Evolutionary conservation across 768 basidiomycete species (phyloP).

Genomic region (Aureoboletus auriporus): DNA sequence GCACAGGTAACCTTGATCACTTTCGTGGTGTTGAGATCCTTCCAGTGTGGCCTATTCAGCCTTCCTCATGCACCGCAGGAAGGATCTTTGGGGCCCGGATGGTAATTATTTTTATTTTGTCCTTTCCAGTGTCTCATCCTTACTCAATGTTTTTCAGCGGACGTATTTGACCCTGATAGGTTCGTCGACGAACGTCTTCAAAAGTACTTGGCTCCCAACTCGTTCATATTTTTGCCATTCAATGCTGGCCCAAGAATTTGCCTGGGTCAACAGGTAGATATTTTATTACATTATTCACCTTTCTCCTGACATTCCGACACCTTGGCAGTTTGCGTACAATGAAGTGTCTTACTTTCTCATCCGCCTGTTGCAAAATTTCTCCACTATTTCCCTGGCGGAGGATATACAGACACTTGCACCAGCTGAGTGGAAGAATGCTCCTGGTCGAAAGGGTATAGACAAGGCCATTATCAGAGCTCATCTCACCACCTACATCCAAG

Average conservation of each 20-base stretch:
- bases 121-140: neutral
- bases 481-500: constrained; percentile 51
- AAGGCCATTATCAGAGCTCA: constrained; percentile 43
- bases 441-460: constrained; percentile 41
- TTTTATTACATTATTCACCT: neutral
- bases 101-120: constrained; percentile 31
- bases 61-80: constrained; percentile 50
- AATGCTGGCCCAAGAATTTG: constrained; percentile 38
- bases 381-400: constrained; percentile 39
- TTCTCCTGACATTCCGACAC: neutral
- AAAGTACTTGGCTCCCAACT: constrained; percentile 53
- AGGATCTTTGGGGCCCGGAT: constrained; percentile 46
- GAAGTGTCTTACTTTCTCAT: constrained; percentile 62
- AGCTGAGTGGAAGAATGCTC: constrained; percentile 36
- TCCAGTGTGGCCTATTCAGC: constrained; percentile 44
- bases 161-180: constrained; percentile 61
- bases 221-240: constrained; percentile 45
- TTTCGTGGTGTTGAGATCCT: neutral
- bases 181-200: constrained; percentile 59
- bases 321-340: constrained; percentile 57
- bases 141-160: constrained; percentile 33
- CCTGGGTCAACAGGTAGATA: constrained; percentile 33
- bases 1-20: neutral
- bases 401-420: constrained; percentile 48
- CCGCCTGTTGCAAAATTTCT: constrained; percentile 54